Evolutionary conservation across 2,329 filamentous ascomycete genomes (phyloP).

Genomic region (Colletotrichum lindemuthianum): DNA sequence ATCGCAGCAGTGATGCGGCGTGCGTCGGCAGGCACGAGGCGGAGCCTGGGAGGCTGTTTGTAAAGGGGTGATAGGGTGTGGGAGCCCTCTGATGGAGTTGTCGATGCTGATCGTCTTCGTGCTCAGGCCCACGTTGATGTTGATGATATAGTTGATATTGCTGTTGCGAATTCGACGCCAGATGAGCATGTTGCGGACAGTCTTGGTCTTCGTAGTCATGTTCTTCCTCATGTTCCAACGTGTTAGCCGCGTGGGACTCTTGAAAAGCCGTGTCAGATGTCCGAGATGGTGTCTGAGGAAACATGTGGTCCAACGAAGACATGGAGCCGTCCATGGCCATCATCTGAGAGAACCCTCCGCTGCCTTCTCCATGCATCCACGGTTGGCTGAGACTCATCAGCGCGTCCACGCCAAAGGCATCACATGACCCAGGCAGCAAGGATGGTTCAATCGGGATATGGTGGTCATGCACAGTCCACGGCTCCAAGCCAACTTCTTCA

Average conservation of each 20-base stretch:
- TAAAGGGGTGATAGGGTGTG: not conserved
- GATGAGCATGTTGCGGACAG: too few relatives aligned
- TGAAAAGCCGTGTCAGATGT: not conserved
- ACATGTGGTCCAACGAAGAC: constrained; percentile 1
- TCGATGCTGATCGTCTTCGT: too few relatives aligned
- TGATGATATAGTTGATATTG: not conserved
- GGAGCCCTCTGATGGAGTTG: not conserved
- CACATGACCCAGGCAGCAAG: not conserved
- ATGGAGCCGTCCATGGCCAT: constrained; percentile 14
- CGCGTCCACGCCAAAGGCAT: constrained; percentile 7
- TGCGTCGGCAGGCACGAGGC: constrained; percentile 32
- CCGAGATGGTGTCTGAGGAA: not conserved
- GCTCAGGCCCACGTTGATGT: not conserved
- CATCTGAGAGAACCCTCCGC: constrained; percentile 10
- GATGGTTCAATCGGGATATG: constrained; percentile 7
- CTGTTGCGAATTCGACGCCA: too few relatives aligned
- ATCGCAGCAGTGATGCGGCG: constrained; percentile 42
- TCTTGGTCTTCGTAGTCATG: too few relatives aligned
- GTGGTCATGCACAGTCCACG: constrained; percentile 11
- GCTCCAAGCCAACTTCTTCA: constrained; percentile 14
- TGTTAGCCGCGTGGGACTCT: not conserved
- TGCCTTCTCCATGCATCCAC: constrained; percentile 13
- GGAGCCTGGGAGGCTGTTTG: constrained; percentile 6
- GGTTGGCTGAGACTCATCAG: constrained; percentile 5
- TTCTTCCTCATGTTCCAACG: too few relatives aligned